A percentile compares a stretch with the other conserved stretches of the same genome.
Conservation (phyloP, 805 yeast species). For the Candida dajiaensis region DNA sequence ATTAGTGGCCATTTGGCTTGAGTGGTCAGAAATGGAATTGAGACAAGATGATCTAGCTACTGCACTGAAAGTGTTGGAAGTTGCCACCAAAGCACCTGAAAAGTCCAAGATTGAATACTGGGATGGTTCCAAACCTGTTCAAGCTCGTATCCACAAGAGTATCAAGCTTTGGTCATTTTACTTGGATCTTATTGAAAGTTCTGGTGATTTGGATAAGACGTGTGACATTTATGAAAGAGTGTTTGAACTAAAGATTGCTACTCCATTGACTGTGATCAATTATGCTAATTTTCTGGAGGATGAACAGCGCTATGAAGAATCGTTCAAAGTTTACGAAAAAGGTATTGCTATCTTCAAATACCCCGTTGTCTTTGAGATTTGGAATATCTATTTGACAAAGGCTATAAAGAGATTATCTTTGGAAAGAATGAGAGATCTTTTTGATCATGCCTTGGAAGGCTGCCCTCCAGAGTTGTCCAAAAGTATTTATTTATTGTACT, state of each 20-base stretch:
- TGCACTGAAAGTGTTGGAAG: constrained; percentile 35
- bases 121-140: constrained; percentile 45
- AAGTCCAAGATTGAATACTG: constrained; percentile 29
- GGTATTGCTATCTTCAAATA: constrained; percentile 58
- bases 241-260: constrained; percentile 56
- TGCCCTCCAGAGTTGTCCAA: constrained; percentile 46
- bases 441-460: constrained; percentile 56
- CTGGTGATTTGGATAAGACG: constrained; percentile 35
- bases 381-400: constrained; percentile 61
- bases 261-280: constrained; percentile 59
- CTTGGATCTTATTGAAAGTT: constrained; percentile 61
- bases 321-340: constrained; percentile 59
- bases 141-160: constrained; percentile 54
- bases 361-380: constrained; percentile 61
- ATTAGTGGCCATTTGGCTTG: constrained; percentile 60
- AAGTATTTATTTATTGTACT: constrained; percentile 48
- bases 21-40: constrained; percentile 69
- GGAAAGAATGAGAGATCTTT: constrained; percentile 65
- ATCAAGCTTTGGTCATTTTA: constrained; percentile 67
- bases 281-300: constrained; percentile 58
- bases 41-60: constrained; percentile 40
- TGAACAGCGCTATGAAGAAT: constrained; percentile 38
- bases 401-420: constrained; percentile 34
- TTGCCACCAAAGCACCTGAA: constrained; percentile 36
- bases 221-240: constrained; percentile 46